These are phyloP conservation scores for maize (Zea mays) DNA, from an alignment of 176 grass and related monocot genomes.

Conservation along the genomic window Zm-B73-REFERENCE-NAM-5.0 NC_050099.1:23940501-23941000, in stretches of 20 bases:
- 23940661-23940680: constrained; percentile 85
- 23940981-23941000: neutral
- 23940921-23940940: constrained; percentile 61
- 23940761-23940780: neutral
- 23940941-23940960: neutral
- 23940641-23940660: constrained; percentile 32
- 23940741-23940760: neutral
- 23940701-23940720: constrained; percentile 68
- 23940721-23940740: constrained; percentile 84
- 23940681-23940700: constrained; percentile 69
- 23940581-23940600: constrained; percentile 89
- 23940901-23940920: constrained; percentile 81
- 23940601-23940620: constrained; percentile 90
- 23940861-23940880: constrained; percentile 92
- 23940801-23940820: neutral
- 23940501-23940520: too few relatives aligned
- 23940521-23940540: too few relatives aligned
- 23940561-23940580: constrained; percentile 72
- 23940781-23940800: neutral
- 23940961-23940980: neutral
- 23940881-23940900: constrained; percentile 94
- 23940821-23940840: constrained; percentile 77
- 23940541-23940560: neutral
- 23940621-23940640: constrained; percentile 70
- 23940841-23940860: constrained; percentile 83